Percentiles rank a stretch among this genome's conserved stretches.
Conservation (phyloP, 75 land plant species). For the Sequoiadendron giganteum region DNA sequence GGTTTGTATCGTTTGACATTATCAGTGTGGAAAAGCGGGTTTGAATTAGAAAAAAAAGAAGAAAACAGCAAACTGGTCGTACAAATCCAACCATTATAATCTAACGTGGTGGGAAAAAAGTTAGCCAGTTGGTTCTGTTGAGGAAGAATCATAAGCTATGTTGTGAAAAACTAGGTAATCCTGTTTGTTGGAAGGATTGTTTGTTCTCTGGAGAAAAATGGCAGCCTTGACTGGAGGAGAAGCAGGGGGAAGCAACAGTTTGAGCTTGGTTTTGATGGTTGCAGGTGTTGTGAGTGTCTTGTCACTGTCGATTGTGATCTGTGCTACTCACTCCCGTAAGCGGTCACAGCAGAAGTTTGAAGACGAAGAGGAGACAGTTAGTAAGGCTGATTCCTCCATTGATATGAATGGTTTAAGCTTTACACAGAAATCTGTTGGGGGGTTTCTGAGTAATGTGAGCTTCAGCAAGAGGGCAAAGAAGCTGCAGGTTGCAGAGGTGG, state of each 20-base stretch:
- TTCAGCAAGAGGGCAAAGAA: neutral
- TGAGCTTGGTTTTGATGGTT: neutral
- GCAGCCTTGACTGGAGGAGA: neutral
- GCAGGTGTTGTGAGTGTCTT: neutral
- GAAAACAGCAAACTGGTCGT: no score
- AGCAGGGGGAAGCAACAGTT: neutral
- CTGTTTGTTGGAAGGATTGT: neutral
- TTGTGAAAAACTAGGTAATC: neutral
- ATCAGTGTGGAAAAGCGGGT: no score
- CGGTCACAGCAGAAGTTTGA: neutral
- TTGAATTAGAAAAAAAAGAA: no score
- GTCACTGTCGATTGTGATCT: neutral
- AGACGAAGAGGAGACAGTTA: neutral
- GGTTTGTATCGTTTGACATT: no score
- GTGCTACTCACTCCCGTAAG: neutral
- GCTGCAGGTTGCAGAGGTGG: conserved; percentile 2
- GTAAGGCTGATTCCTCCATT: neutral
- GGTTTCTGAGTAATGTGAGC: neutral
- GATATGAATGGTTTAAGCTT: neutral
- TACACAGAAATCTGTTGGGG: neutral
- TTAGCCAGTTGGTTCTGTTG: no score
- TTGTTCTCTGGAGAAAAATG: neutral
- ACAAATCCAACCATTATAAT: no score
- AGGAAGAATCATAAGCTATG: neutral
- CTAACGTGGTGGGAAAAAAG: no score